Evolutionary conservation across 1,284 basidiomycete species (phyloP).

Genomic region (Moniliophthora roreri): DNA sequence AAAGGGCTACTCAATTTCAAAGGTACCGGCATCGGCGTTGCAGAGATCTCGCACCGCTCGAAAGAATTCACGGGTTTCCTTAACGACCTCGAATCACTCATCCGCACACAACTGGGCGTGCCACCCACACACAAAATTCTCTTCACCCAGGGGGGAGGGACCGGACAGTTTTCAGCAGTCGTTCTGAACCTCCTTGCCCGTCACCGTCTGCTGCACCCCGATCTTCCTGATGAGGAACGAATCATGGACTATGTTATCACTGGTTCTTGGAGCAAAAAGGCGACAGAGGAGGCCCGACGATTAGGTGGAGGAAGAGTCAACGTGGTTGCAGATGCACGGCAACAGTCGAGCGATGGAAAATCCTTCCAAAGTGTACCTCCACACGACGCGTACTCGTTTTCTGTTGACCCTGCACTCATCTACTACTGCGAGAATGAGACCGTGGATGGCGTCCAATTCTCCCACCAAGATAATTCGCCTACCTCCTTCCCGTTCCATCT

Average conservation of each 20-base stretch:
- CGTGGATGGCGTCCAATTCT: constrained; percentile 93
- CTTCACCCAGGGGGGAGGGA: constrained; percentile 92
- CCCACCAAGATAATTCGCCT: constrained; percentile 48
- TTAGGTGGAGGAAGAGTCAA: constrained; percentile 61
- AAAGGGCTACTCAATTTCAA: constrained; percentile 85
- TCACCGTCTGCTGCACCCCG: constrained; percentile 68
- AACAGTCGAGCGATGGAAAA: constrained; percentile 62
- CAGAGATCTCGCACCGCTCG: constrained; percentile 92
- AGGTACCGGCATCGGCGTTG: constrained; percentile 88
- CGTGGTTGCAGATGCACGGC: constrained; percentile 68
- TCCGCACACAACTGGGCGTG: constrained; percentile 76
- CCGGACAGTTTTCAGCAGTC: constrained; percentile 86
- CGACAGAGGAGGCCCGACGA: constrained; percentile 77
- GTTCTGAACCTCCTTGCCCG: constrained; percentile 87
- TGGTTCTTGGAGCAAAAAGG: constrained; percentile 90
- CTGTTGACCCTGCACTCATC: constrained; percentile 79
- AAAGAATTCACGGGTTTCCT: constrained; percentile 82
- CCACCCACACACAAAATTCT: constrained; percentile 85
- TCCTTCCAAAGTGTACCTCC: constrained; percentile 83
- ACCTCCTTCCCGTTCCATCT: constrained; percentile 86
- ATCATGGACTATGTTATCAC: constrained; percentile 87
- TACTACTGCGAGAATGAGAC: constrained; percentile 99
- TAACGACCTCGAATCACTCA: constrained; percentile 63
- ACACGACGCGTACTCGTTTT: constrained; percentile 76
- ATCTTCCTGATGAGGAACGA: constrained; percentile 52